Percentiles rank a stretch among this genome's conserved stretches.
Evolutionary conservation across 768 basidiomycete species (phyloP).

Genomic region (Auricularia heimuer): DNA sequence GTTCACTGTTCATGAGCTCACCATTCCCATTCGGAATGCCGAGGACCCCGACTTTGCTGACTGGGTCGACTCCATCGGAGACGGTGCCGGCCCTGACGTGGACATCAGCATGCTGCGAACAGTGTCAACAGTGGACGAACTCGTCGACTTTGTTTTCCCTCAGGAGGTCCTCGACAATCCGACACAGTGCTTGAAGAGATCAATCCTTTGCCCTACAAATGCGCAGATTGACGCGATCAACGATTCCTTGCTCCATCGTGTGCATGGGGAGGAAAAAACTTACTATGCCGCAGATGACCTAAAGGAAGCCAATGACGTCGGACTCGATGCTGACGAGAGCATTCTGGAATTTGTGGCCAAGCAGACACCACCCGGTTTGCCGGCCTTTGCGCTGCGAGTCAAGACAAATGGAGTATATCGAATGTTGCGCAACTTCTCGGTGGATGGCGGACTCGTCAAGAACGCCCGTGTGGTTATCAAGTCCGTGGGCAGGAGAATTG

Average conservation of each 20-base stretch:
- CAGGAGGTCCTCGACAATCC: no score
- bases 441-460: constrained; percentile 30
- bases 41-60: no score
- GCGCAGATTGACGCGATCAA: constrained; percentile 22
- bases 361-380: constrained; percentile 8
- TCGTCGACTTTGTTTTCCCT: no score
- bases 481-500: constrained; percentile 16
- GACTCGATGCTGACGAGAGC: constrained; percentile 11
- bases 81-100: no score
- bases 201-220: no score
- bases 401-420: constrained; percentile 26
- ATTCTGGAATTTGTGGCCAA: constrained; percentile 1
- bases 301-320: constrained; percentile 14
- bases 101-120: no score
- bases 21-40: neutral
- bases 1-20: constrained; percentile 21
- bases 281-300: constrained; percentile 19
- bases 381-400: constrained; percentile 19
- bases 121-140: no score
- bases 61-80: no score
- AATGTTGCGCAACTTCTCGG: constrained; percentile 28
- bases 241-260: constrained; percentile 16
- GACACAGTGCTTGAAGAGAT: no score
- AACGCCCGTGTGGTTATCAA: constrained; percentile 28
- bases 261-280: constrained; percentile 15